Evolutionary conservation across 768 basidiomycete genomes (phyloP).

Genomic region (Suillus subaureus): DNA sequence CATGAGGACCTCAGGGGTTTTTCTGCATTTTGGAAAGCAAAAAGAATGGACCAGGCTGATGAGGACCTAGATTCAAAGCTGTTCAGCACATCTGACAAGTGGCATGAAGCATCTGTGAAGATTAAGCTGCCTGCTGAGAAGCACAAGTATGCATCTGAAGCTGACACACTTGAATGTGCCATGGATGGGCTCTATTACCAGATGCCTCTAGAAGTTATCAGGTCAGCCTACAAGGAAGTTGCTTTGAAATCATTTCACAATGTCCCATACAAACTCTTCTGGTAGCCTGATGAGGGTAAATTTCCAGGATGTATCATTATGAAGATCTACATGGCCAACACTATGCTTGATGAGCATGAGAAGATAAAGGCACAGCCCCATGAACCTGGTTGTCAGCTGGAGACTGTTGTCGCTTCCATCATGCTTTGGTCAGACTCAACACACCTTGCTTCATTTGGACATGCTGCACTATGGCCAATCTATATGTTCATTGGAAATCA

Average conservation of each 20-base stretch:
- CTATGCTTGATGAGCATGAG: slow-evolving; percentile 7
- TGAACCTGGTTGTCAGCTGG: slow-evolving; percentile 15
- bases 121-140: slow-evolving; percentile 13
- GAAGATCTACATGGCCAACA: slow-evolving; percentile 3
- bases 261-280: background rate
- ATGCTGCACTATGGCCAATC: slow-evolving; percentile 17
- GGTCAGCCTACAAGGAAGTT: slow-evolving; percentile 1
- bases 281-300: slow-evolving; percentile 6
- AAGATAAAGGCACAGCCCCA: slow-evolving; percentile 6
- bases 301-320: background rate
- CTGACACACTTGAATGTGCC: background rate
- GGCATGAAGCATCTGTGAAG: slow-evolving; percentile 16
- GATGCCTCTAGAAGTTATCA: slow-evolving; percentile 7
- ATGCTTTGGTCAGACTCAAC: slow-evolving; percentile 30
- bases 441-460: slow-evolving; percentile 23
- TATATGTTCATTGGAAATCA: slow-evolving; percentile 16
- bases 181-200: slow-evolving; percentile 5
- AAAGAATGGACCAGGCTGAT: background rate
- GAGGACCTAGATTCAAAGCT: background rate
- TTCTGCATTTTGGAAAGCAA: background rate
- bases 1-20: slow-evolving; percentile 24
- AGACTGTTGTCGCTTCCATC: slow-evolving; percentile 18
- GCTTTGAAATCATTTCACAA: too few species aligned
- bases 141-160: background rate
- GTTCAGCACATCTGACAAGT: slow-evolving; percentile 8